Evolutionary conservation across 2,329 filamentous ascomycete species (phyloP).

Genomic region (Cercospora sesami): DNA sequence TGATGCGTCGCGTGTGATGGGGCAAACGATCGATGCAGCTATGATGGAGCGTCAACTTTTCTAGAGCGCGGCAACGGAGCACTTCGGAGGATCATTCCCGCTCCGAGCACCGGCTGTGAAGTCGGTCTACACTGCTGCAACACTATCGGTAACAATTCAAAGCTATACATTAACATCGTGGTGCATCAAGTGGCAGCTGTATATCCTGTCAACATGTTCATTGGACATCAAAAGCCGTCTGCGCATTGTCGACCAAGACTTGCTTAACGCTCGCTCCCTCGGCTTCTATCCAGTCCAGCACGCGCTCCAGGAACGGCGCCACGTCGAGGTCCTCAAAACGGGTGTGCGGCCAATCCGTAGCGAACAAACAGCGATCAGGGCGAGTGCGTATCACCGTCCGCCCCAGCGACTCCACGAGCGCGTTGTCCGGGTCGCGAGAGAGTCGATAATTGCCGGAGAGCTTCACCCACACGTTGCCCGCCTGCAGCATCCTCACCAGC

Average conservation of each 20-base stretch:
- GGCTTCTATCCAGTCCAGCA: constrained; percentile 55
- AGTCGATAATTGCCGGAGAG: constrained; percentile 61
- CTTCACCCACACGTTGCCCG: constrained; percentile 57
- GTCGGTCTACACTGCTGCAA: neutral
- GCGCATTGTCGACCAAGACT: constrained; percentile 58
- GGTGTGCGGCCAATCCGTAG: constrained; percentile 66
- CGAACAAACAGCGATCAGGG: constrained; percentile 55
- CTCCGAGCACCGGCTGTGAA: neutral
- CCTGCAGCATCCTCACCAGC: constrained; percentile 50
- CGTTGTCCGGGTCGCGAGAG: constrained; percentile 42
- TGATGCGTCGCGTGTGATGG: constrained; percentile 8
- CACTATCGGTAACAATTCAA: neutral
- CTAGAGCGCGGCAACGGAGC: constrained; percentile 1
- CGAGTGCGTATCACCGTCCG: constrained; percentile 52
- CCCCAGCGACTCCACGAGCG: constrained; percentile 46
- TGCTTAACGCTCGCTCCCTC: constrained; percentile 49
- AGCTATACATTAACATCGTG: neutral
- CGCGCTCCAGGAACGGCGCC: constrained; percentile 54
- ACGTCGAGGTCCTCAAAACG: constrained; percentile 60
- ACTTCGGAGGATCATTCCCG: neutral
- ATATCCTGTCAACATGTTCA: constrained; percentile 47
- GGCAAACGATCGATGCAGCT: neutral
- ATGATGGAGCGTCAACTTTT: constrained; percentile 12
- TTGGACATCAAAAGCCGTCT: constrained; percentile 47
- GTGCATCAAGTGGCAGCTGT: constrained; percentile 47